Conservation (phyloP, 83 land plant species). For the Thuja plicata region DNA sequence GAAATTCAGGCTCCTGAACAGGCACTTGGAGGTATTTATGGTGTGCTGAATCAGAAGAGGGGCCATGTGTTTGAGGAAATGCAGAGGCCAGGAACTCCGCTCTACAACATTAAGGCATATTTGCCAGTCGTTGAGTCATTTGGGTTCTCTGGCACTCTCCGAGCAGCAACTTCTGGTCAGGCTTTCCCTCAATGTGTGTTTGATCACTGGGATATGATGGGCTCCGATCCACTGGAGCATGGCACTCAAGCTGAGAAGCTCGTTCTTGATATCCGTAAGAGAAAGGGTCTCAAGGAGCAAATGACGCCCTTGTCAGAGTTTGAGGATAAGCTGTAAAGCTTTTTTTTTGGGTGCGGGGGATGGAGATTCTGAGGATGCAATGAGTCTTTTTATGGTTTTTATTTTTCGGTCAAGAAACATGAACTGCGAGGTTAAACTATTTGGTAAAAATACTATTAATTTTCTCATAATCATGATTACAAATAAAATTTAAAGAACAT, state of each 20-base stretch:
- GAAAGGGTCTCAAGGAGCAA: constrained; percentile 66
- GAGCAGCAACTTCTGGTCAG: constrained; percentile 68
- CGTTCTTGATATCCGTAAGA: constrained; percentile 45
- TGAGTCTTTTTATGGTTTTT: no score
- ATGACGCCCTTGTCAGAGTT: constrained; percentile 58
- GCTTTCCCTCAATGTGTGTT: constrained; percentile 71
- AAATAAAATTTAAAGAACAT: no score
- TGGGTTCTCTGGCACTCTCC: constrained; percentile 49
- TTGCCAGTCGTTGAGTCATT: constrained; percentile 59
- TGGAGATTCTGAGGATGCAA: no score
- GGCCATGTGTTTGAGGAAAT: constrained; percentile 71
- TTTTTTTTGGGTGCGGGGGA: background rate
- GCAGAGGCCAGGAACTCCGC: constrained; percentile 65
- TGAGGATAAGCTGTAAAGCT: constrained; percentile 54
- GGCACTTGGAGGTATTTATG: constrained; percentile 67
- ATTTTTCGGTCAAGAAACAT: no score
- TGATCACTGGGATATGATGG: constrained; percentile 72
- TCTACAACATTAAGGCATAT: constrained; percentile 62
- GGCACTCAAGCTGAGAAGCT: constrained; percentile 38
- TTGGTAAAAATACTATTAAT: no score
- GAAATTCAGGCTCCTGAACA: constrained; percentile 80
- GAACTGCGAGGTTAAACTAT: no score
- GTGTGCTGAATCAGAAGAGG: constrained; percentile 69
- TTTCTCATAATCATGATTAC: no score
- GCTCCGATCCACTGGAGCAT: constrained; percentile 45